A percentile compares a stretch with the other conserved stretches of the same genome.
Evolutionary conservation across 345 rosid genomes (phyloP).

Genomic region (Populus simonii): DNA sequence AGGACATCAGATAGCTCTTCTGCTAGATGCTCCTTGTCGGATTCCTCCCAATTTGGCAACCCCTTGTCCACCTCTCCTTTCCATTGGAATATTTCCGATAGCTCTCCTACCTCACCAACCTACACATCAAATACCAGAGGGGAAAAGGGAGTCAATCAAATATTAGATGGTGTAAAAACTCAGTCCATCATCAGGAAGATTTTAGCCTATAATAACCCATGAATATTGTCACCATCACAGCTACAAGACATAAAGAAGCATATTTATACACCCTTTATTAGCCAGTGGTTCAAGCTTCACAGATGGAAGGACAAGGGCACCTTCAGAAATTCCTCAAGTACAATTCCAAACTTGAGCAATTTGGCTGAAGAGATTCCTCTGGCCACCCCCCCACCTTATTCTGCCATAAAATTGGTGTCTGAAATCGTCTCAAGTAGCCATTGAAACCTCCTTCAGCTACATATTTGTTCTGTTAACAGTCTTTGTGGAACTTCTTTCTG

Average conservation of each 20-base stretch:
- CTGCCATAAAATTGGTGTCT: background rate
- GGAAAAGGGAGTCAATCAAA: background rate
- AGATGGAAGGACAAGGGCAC: background rate
- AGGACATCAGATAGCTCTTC: conserved; percentile 55
- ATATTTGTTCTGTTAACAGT: background rate
- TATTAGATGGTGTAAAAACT: background rate
- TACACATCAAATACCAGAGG: background rate
- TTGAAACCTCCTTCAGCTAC: background rate
- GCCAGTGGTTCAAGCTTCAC: background rate
- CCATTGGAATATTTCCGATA: conserved; percentile 44
- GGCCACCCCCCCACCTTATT: background rate
- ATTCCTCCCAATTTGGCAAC: conserved; percentile 40
- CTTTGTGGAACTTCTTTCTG: background rate
- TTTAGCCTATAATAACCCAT: background rate
- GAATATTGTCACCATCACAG: background rate
- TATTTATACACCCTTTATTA: background rate
- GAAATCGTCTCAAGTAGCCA: background rate
- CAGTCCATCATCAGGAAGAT: background rate
- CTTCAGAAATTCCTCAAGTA: background rate
- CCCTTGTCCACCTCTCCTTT: conserved; percentile 54
- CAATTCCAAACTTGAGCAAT: background rate
- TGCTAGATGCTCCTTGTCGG: conserved; percentile 47
- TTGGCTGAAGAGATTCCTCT: background rate
- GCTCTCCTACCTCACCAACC: conserved; percentile 49
- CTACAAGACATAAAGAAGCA: background rate